Evolutionary conservation across 2,329 filamentous ascomycete genomes (phyloP), one percentile per base, ranked within the genome.

Genomic region (Cytospora piceicola): DNA sequence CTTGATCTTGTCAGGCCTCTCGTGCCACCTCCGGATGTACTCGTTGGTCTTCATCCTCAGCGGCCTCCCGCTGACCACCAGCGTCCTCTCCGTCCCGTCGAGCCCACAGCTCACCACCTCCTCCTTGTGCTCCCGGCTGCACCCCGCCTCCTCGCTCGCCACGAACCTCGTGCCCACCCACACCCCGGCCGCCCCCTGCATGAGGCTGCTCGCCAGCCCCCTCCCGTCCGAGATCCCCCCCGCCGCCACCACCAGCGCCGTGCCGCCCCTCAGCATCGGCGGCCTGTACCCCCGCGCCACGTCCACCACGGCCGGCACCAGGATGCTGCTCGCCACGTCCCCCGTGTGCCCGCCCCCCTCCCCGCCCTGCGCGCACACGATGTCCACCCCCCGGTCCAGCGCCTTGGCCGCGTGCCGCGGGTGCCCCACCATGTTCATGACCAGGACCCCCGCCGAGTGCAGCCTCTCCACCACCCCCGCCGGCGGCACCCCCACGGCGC

Each of bases 341-440:
- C 94, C 94, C 1, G 94, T 97, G 79, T 98, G 94, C 0, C 94
- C 94, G 22, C 94, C 94, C 1, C 94, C 94, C 77, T 98, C 94
- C 60, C 93, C 93, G 56, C 94, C 94, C 80, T 98, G 94, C 2
- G 94, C 89, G 75, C 93, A 97, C 7, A 98, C 85, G 69, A 97
- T 89, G 78, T 98, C 94, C 12, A 96, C 93, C 53, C 94, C 94
- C 0, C 90, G 86, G 58, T 93, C 87, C 4, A 98, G 81, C 2
- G 94, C 94, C 80, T 97, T 97, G 75, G 90, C 86, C 0, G 94
- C 94, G 76, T 98, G 94, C 75, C 90, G 93, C 2, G 94, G 94
- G 72, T 94, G 91, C 0, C 94, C 94, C 24, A 97, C 93, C 94
- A 97, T 97, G 77, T 97, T 97, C 93, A 97, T 97, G 42, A 97